Conservation (phyloP, 495 filamentous ascomycete genomes). For the Opeltia flavorubescens region DNA sequence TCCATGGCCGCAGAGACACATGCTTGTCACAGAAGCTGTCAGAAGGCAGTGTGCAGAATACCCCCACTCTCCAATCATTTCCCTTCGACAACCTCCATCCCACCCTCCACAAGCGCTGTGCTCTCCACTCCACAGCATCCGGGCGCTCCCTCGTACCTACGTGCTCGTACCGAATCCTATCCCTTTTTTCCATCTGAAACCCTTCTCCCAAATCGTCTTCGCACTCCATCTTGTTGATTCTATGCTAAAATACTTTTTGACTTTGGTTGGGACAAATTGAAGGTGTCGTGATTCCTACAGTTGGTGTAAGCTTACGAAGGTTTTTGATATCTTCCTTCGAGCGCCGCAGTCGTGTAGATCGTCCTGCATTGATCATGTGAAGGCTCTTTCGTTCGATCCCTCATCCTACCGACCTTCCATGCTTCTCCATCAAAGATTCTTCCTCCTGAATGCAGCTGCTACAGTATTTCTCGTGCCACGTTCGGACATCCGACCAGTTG, state of each 20-base stretch:
- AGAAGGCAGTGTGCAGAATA: background rate
- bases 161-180: background rate
- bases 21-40: background rate
- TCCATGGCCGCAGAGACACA: too few relatives aligned
- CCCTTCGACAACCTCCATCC: background rate
- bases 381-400: too few relatives aligned
- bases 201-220: background rate
- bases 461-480: constrained; percentile 10
- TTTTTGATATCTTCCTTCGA: too few relatives aligned
- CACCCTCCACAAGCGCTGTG: background rate
- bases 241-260: too few relatives aligned
- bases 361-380: too few relatives aligned
- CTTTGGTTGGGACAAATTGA: too few relatives aligned
- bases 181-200: background rate
- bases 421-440: background rate
- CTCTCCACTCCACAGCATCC: background rate
- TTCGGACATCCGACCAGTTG: background rate
- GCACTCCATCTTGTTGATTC: background rate
- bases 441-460: constrained; percentile 5
- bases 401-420: background rate
- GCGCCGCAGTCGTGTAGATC: too few relatives aligned
- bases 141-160: background rate
- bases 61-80: background rate
- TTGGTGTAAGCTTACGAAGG: too few relatives aligned
- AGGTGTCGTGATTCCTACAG: too few relatives aligned